phyloP scores from a whole-genome alignment of 306 rosid species.

The Boehmeria nivea region DNA sequence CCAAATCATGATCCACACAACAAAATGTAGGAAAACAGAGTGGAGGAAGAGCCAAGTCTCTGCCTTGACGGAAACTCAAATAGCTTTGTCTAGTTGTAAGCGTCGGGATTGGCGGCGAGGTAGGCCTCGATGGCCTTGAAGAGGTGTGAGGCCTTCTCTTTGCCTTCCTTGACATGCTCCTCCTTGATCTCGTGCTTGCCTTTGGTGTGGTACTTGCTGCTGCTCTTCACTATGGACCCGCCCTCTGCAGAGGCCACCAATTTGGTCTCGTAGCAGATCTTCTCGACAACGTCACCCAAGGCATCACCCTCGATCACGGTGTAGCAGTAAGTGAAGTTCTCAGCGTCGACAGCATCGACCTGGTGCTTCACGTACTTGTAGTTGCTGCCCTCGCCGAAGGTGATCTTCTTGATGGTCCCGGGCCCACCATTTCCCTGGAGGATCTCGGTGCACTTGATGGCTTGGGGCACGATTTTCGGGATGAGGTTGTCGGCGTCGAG shows the following conservation, averaged over 20 bases:
- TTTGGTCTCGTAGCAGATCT: slow-evolving; percentile 33
- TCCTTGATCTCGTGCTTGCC: slow-evolving; percentile 23
- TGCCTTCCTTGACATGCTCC: slow-evolving; percentile 21
- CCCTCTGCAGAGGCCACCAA: slow-evolving; percentile 22
- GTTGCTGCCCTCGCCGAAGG: too few relatives aligned
- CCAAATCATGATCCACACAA: too few relatives aligned
- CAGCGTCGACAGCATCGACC: slow-evolving; percentile 31
- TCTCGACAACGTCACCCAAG: slow-evolving; percentile 33
- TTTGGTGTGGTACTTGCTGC: slow-evolving; percentile 23
- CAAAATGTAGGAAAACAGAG: too few relatives aligned
- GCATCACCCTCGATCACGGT: slow-evolving; percentile 37
- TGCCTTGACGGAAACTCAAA: too few relatives aligned
- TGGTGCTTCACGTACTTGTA: slow-evolving; percentile 19
- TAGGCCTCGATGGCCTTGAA: slow-evolving; percentile 28
- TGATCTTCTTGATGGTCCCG: too few relatives aligned
- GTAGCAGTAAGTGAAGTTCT: slow-evolving; percentile 29
- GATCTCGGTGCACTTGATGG: too few relatives aligned
- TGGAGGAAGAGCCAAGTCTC: too few relatives aligned
- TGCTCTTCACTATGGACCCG: slow-evolving; percentile 34
- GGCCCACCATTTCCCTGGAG: too few relatives aligned
- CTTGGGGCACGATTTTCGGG: slow-evolving; percentile 32
- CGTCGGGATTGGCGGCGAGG: slow-evolving; percentile 28
- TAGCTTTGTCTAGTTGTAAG: slow-evolving; percentile 25
- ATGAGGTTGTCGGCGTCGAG: too few relatives aligned
- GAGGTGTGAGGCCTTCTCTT: slow-evolving; percentile 18